Conservation (phyloP, 208 protist species). For the Leishmania amazonensis region DNA sequence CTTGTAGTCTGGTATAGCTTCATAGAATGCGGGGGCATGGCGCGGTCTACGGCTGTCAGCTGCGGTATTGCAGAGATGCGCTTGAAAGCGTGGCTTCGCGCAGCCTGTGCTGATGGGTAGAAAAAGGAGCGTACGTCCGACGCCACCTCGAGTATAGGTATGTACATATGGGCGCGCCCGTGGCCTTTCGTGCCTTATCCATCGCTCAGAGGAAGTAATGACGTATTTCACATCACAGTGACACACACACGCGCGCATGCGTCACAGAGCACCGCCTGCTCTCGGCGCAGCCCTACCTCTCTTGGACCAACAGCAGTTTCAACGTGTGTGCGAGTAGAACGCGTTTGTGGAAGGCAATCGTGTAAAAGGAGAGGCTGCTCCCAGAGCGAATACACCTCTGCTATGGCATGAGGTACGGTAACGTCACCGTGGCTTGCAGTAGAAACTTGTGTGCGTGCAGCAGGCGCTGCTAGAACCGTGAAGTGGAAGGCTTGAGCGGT, state of each 20-base stretch:
- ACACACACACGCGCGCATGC: not conserved
- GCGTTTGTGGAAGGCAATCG: not conserved
- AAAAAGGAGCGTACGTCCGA: not conserved
- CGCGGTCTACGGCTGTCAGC: not conserved
- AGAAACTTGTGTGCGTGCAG: not conserved
- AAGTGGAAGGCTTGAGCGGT: not conserved
- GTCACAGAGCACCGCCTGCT: not conserved
- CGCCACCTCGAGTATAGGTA: not conserved
- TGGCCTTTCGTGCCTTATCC: not conserved
- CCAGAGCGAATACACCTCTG: not conserved
- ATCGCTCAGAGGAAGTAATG: slow-evolving; percentile 10
- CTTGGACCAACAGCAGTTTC: not conserved
- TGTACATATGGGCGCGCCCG: not conserved
- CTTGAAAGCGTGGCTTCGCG: no score
- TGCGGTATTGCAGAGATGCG: not conserved
- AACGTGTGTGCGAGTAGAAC: not conserved
- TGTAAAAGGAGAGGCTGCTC: not conserved
- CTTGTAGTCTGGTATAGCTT: not conserved
- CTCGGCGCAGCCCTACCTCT: not conserved
- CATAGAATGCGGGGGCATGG: not conserved
- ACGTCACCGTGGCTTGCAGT: not conserved
- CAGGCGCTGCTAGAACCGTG: not conserved
- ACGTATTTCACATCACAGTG: not conserved
- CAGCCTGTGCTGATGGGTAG: not conserved
- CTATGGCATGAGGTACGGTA: not conserved